Base-by-base conservation (phyloP, 345 rosid genomes). In the Sisymbrium irio region DNA sequence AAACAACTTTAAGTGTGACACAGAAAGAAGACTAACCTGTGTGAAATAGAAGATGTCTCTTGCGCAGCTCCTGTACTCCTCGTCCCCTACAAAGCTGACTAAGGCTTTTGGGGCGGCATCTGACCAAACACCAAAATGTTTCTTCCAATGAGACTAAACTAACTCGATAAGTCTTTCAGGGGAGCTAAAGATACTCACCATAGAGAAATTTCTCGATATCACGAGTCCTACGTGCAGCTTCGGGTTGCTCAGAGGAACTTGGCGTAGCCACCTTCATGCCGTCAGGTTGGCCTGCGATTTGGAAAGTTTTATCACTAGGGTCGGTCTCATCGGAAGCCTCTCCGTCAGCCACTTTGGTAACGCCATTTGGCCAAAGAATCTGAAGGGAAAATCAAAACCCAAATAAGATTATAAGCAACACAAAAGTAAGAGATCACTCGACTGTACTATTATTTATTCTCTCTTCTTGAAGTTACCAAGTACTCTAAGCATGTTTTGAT, bases 281-380 rank as follows among this genome's bases (percentile, higher is more conserved):
- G 65, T 86, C 82, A 45, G 81, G 75, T 67, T 85, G 94, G 81
- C 83, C 71, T 11, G 62, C 68, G 6, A 71, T 73, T 76, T 82
- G 85, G 62, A 73, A 81, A 53, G 77, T 53, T 22, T 74, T 76
- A 66, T 74, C 82, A 30, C 75, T 73, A 11, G 68, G 71, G 69
- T 76, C 82, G 62, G 47, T 62, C 68, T 64, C 76, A 63, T 82
- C 87, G 6, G 28, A 69, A 68, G 56, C 56, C 67, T 78, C 70
- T 70, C 73, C n/a, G 62, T 64, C 83, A 61, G 80, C 60, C 30
- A 85, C 42, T 73, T 64, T 86, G 37, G 91, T 81, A 71, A 95
- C 76, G 28, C 97, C 99, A 75, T 78, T 81, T 6, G 99, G 99
- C 99, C 99, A 96, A 12, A 96, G 90, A 78, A 84, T 46, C 99